Evolutionary conservation across 2,329 filamentous ascomycete species (phyloP).

Genomic region (Botrytis tulipae): DNA sequence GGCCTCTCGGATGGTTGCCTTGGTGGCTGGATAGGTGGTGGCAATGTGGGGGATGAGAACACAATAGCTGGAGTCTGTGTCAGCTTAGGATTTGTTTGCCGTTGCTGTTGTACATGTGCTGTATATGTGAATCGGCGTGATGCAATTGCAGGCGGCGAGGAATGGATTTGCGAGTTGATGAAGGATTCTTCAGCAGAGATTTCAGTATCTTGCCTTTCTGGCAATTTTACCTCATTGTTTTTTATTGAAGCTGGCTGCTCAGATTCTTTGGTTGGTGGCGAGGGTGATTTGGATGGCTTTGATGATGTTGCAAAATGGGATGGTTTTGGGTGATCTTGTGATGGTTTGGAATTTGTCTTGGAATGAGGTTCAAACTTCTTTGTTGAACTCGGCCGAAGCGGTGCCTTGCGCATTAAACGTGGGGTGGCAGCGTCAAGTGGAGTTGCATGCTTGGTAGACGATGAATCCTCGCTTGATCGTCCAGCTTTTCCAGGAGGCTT

Average conservation of each 20-base stretch:
- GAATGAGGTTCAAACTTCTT: neutral
- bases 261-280: conserved; percentile 26
- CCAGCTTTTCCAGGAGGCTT: conserved; percentile 15
- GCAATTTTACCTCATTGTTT: neutral
- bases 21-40: conserved; percentile 31
- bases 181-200: conserved; percentile 25
- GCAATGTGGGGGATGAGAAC: conserved; percentile 39
- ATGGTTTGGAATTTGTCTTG: neutral
- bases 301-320: conserved; percentile 26
- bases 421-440: conserved; percentile 26
- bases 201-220: neutral
- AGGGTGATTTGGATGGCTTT: conserved; percentile 38
- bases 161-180: conserved; percentile 33
- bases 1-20: conserved; percentile 23
- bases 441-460: conserved; percentile 28
- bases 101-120: conserved; percentile 34
- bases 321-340: conserved; percentile 13
- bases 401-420: conserved; percentile 24
- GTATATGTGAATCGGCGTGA: conserved; percentile 36
- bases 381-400: conserved; percentile 7
- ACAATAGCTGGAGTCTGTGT: conserved; percentile 37
- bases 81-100: conserved; percentile 28
- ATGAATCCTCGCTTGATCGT: conserved; percentile 31
- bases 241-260: conserved; percentile 5
- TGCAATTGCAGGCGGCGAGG: conserved; percentile 36